A percentile compares a stretch with the other conserved stretches of the same genome.
phyloP scores from a whole-genome alignment of 1,284 basidiomycete genomes.

The Volvariella surrecta region DNA sequence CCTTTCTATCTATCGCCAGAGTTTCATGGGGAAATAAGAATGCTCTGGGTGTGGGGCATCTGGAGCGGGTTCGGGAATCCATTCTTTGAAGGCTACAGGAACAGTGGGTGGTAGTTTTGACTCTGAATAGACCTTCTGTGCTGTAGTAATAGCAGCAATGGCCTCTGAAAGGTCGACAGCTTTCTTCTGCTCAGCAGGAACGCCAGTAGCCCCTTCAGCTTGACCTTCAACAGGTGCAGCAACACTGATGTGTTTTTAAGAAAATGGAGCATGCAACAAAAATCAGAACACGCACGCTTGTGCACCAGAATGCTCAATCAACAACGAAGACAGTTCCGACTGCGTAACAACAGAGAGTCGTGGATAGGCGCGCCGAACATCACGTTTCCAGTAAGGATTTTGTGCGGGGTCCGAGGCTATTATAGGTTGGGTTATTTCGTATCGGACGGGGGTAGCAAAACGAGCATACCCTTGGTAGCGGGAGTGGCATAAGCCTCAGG shows the following conservation, averaged over 20 bases:
- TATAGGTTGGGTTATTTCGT: not conserved
- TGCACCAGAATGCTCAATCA: slow-evolving; percentile 72
- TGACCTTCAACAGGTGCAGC: slow-evolving; percentile 43
- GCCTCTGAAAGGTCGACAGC: slow-evolving; percentile 59
- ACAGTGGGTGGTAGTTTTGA: slow-evolving; percentile 66
- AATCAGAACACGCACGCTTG: slow-evolving; percentile 40
- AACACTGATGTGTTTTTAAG: slow-evolving; percentile 32
- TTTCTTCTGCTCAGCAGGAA: slow-evolving; percentile 37
- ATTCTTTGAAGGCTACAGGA: slow-evolving; percentile 56
- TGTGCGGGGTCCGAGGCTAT: slow-evolving; percentile 74
- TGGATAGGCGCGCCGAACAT: slow-evolving; percentile 87
- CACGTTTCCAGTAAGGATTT: slow-evolving; percentile 92
- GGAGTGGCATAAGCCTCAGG: slow-evolving; percentile 83
- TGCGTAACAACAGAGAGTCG: slow-evolving; percentile 82
- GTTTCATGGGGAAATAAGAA: slow-evolving; percentile 79
- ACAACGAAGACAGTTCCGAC: slow-evolving; percentile 69
- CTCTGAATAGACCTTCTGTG: slow-evolving; percentile 54
- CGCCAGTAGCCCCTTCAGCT: slow-evolving; percentile 27
- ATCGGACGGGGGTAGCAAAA: slow-evolving; percentile 4
- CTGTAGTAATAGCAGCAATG: slow-evolving; percentile 54
- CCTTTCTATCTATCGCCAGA: slow-evolving; percentile 55
- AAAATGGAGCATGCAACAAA: slow-evolving; percentile 2
- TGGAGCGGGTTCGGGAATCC: slow-evolving; percentile 58
- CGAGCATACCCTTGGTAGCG: slow-evolving; percentile 68
- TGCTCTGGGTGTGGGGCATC: slow-evolving; percentile 71